Evolutionary conservation across 2,329 filamentous ascomycete genomes (phyloP).

Genomic region (Xenoacremonium recifei): DNA sequence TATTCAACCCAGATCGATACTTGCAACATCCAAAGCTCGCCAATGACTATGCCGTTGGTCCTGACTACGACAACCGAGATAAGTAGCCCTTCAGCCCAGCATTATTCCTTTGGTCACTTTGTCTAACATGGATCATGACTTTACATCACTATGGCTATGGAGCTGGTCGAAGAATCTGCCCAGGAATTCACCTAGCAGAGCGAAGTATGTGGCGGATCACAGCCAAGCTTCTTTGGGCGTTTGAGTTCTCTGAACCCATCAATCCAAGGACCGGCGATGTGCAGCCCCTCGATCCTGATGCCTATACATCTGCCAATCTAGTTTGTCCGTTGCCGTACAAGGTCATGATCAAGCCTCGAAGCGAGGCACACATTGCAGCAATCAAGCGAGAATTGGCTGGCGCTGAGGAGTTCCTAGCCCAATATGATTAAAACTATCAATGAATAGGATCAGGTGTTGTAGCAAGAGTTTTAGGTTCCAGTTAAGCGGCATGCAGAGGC

Average conservation of each 20-base stretch:
- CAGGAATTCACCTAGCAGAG: slow-evolving; percentile 49
- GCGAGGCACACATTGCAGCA: not conserved
- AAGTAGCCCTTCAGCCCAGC: not conserved
- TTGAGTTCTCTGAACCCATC: slow-evolving; percentile 1
- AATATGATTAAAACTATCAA: not conserved
- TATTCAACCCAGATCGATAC: slow-evolving; percentile 1
- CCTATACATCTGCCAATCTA: not conserved
- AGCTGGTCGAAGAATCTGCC: slow-evolving; percentile 45
- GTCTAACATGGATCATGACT: too few relatives aligned
- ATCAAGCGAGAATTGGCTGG: not conserved
- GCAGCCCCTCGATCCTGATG: not conserved
- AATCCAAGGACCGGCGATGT: not conserved
- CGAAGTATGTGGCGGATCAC: slow-evolving; percentile 38
- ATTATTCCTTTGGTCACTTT: too few relatives aligned
- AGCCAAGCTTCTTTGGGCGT: slow-evolving; percentile 46
- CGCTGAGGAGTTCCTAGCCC: not conserved
- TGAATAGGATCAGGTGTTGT: not conserved
- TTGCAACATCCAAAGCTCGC: not conserved
- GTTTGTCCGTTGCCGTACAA: not conserved
- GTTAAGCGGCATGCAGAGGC: not conserved
- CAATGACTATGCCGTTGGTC: not conserved
- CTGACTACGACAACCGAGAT: slow-evolving; percentile 1
- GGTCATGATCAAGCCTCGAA: not conserved
- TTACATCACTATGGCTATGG: slow-evolving; percentile 45
- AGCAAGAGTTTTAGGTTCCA: not conserved